Base-by-base conservation (phyloP, 108 stramenopile genomes). In the Pinguiococcus pyrenoidosus region DNA sequence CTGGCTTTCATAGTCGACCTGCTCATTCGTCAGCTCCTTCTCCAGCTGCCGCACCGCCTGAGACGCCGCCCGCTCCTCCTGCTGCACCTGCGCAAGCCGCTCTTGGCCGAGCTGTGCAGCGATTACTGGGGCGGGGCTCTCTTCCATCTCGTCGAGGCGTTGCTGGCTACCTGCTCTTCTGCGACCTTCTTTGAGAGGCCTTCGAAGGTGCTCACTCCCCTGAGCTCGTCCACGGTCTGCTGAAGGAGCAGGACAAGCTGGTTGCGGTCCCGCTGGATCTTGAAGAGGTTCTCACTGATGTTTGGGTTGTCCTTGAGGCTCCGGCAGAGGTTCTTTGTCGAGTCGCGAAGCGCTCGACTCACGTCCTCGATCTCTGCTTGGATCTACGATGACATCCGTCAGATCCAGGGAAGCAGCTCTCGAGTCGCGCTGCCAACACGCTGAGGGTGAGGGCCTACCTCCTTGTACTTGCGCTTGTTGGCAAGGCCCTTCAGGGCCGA, bases 261-360 rank as follows among this genome's bases (percentile, higher is more conserved):
- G 18, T 45, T 59, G 17, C 75, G 37, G 55, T 76, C 75, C 28
- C 70, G 40, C 41, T 74, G 73, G 29, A 76, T 73, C 52, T 76
- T 76, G 20, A 71, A 24, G 6, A 76, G 55, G 34, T 76, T 76
- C 17, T 70, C 75, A 2, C 66, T 57, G 33, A 76, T 72, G 43
- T 76, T 74, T 13, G 75, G 75, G 49, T 72, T 76, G 37, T 76
- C 75, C 47, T 74, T 76, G 12, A 76, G 56, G 34, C 66, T 73
- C 5, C 73, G 34, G 40, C 72, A 73, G 10, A 76, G 47, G 49
- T 68, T 67, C 21, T 71, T 71, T 29, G 75, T 76, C 12, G 69
- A 71, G 7, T 76, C 71, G 16, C 66, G 51, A 10, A 76, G 61
- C 0, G 73, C 73, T 1, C 62, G 36, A n/a, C 69, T 71, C 9